phyloP scores from a whole-genome alignment of 257 asterid genomes.

The Solanum dulcamara region DNA sequence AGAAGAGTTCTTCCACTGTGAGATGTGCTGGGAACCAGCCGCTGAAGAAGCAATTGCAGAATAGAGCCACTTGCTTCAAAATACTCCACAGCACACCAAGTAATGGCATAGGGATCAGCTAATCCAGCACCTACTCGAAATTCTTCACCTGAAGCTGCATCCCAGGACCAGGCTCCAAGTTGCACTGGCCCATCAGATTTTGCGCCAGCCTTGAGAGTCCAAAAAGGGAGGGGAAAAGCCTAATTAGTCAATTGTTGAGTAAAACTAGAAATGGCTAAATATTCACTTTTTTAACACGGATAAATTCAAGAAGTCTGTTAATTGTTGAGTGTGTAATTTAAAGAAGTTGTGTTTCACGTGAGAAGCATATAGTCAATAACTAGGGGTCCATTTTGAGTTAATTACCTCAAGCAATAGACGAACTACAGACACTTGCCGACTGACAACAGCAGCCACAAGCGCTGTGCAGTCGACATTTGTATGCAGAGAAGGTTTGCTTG shows the following conservation, averaged over 20 bases:
- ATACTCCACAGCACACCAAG: constrained; percentile 83
- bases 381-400: not conserved
- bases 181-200: constrained; percentile 46
- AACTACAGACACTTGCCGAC: constrained; percentile 61
- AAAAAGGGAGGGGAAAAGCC: not conserved
- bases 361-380: not conserved
- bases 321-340: not conserved
- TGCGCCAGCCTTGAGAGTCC: constrained; percentile 39
- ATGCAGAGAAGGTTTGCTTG: constrained; percentile 62
- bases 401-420: constrained; percentile 55
- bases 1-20: constrained; percentile 53
- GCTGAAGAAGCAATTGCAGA: constrained; percentile 46
- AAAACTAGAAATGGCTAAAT: not conserved
- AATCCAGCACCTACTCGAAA: constrained; percentile 74
- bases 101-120: constrained; percentile 60
- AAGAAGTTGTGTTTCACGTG: not conserved
- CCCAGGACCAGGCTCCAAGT: constrained; percentile 92
- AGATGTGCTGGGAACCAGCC: constrained; percentile 22
- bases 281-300: not conserved
- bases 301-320: not conserved
- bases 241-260: not conserved
- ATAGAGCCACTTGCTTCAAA: constrained; percentile 66
- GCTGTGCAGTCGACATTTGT: constrained; percentile 59
- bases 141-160: constrained; percentile 71
- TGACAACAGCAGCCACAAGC: constrained; percentile 69